Percentiles rank a stretch among this genome's conserved stretches.
These are phyloP conservation scores for Puccinia coronata DNA, from an alignment of 1,284 basidiomycete species.

Conservation along the genomic window DNA sequence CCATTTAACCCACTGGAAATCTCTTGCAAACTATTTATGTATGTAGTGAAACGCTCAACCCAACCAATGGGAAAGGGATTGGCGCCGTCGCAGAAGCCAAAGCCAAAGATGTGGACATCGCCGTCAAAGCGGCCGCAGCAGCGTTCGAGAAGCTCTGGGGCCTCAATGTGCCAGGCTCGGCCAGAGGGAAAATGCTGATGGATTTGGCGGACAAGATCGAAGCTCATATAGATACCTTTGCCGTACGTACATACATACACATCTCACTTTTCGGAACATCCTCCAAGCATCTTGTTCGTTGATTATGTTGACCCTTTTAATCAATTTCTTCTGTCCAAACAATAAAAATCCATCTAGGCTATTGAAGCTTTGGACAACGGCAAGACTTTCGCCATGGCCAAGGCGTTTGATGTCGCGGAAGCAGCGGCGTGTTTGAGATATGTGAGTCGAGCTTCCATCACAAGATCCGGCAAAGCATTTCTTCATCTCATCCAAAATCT, in stretches of 20 bases:
- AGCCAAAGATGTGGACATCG: conserved; percentile 71
- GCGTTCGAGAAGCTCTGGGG: conserved; percentile 78
- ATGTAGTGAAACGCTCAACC: conserved; percentile 70
- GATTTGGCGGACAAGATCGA: conserved; percentile 77
- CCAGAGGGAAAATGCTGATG: conserved; percentile 71
- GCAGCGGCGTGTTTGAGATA: conserved; percentile 64
- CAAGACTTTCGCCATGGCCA: conserved; percentile 77
- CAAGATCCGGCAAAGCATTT: too few relatives aligned
- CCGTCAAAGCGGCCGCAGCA: conserved; percentile 74
- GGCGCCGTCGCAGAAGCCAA: conserved; percentile 71
- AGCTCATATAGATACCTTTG: conserved; percentile 69
- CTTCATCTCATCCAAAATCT: too few relatives aligned
- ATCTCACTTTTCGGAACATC: too few relatives aligned
- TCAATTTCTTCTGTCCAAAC: conserved; percentile 54
- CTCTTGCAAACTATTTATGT: neutral
- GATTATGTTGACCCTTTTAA: too few relatives aligned
- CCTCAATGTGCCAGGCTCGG: conserved; percentile 68
- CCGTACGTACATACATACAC: conserved; percentile 42
- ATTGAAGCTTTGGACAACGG: conserved; percentile 68
- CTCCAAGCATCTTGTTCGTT: too few relatives aligned
- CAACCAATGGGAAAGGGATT: conserved; percentile 72
- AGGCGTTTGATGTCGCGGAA: conserved; percentile 69
- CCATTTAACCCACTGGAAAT: too few relatives aligned
- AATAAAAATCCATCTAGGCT: conserved; percentile 31
- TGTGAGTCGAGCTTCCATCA: conserved; percentile 51